These are phyloP conservation scores for Aspergillus campestris DNA, from an alignment of 495 filamentous ascomycete genomes.

Conservation along the genomic window DNA sequence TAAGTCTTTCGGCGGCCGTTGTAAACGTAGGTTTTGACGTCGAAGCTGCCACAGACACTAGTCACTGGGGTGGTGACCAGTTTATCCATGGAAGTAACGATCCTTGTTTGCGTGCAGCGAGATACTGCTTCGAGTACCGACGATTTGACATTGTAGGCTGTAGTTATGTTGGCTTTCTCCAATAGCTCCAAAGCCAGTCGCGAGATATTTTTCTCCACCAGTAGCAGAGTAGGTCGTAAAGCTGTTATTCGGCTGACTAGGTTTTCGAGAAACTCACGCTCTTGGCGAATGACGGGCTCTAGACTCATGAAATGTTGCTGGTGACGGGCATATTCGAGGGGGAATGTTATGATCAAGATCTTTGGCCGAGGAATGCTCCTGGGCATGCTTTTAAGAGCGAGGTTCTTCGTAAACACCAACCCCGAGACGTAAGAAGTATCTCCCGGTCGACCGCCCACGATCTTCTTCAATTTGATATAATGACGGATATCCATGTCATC, in stretches of 20 bases:
- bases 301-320: conserved; percentile 98
- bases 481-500: conserved; percentile 99
- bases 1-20: conserved; percentile 82
- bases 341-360: conserved; percentile 89
- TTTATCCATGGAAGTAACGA: conserved; percentile 94
- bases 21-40: conserved; percentile 90
- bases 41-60: conserved; percentile 77
- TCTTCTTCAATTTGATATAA: conserved; percentile 96
- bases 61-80: conserved; percentile 72
- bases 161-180: conserved; percentile 78
- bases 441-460: conserved; percentile 77
- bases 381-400: conserved; percentile 93
- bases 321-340: conserved; percentile 91
- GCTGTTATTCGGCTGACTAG: conserved; percentile 87
- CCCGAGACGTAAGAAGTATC: conserved; percentile 95
- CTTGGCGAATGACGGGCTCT: conserved; percentile 93
- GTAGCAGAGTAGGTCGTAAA: conserved; percentile 71
- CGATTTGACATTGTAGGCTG: conserved; percentile 90
- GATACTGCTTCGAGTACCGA: conserved; percentile 94
- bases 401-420: conserved; percentile 92
- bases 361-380: conserved; percentile 74
- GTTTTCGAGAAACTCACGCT: conserved; percentile 89
- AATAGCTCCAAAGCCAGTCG: conserved; percentile 84
- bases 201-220: conserved; percentile 85
- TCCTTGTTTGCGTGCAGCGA: conserved; percentile 78